Conservation (phyloP, 129 eudicot species). For the Saposhnikovia divaricata region DNA sequence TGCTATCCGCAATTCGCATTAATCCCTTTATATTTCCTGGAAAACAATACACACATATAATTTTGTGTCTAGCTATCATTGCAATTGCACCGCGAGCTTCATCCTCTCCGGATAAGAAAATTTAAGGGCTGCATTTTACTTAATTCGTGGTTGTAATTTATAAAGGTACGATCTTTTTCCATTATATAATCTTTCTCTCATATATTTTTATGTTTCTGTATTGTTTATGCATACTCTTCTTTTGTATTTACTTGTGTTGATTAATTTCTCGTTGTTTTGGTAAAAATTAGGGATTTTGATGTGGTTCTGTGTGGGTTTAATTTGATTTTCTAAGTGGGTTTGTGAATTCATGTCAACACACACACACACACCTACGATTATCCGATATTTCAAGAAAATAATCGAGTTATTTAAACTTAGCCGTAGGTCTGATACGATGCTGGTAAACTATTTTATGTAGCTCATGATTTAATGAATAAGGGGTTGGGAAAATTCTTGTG, state of each 20-base stretch:
- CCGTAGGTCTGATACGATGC: neutral
- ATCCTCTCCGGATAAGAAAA: neutral
- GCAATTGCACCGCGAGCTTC: neutral
- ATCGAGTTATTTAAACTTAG: neutral
- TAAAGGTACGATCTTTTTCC: slow-evolving; percentile 3
- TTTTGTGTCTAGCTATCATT: neutral
- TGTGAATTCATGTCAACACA: too few relatives aligned
- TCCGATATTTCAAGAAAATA: neutral
- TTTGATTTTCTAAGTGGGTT: neutral
- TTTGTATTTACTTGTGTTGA: neutral
- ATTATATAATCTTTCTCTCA: neutral
- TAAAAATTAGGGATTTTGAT: neutral
- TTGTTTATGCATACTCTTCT: neutral
- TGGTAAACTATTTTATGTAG: neutral
- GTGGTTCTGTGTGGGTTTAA: neutral
- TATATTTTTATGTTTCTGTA: neutral
- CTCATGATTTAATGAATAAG: neutral
- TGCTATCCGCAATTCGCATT: neutral
- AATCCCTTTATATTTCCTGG: neutral
- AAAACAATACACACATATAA: neutral
- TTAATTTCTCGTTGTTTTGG: neutral
- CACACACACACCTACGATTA: neutral
- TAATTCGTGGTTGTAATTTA: neutral
- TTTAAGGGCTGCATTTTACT: neutral
- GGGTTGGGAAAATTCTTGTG: neutral